These are phyloP conservation scores for Brassica hybrid DNA, from an alignment of 441 rosid species.

Conservation along the genomic window DNA sequence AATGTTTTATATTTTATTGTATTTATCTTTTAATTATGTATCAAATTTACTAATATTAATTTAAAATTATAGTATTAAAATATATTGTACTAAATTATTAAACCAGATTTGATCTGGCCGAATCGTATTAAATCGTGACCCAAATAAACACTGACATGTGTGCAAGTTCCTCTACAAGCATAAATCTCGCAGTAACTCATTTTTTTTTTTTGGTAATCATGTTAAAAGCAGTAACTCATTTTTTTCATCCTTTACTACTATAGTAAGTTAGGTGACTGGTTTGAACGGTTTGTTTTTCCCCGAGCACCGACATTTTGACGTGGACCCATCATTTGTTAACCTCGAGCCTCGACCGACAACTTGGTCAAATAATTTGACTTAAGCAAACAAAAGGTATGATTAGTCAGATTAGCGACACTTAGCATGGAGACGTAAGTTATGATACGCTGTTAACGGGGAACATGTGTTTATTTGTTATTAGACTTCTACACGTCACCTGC, in stretches of 20 bases:
- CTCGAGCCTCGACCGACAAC: slow-evolving; percentile 38
- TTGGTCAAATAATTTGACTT: slow-evolving; percentile 41
- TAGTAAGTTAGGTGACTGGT: slow-evolving; percentile 23
- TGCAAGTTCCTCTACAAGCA: slow-evolving; percentile 38
- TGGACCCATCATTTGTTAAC: slow-evolving; percentile 21
- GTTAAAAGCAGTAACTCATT: slow-evolving; percentile 26
- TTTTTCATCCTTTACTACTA: background rate
- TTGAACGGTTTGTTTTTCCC: slow-evolving; percentile 27
- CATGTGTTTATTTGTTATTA: too few relatives aligned
- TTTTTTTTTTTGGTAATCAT: too few relatives aligned
- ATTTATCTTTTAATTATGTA: too few relatives aligned
- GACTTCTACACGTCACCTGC: too few relatives aligned
- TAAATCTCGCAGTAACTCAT: slow-evolving; percentile 33
- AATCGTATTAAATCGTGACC: too few relatives aligned
- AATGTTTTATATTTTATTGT: too few relatives aligned
- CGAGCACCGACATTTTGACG: slow-evolving; percentile 43
- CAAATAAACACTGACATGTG: slow-evolving; percentile 30
- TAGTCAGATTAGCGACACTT: slow-evolving; percentile 16
- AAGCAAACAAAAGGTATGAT: slow-evolving; percentile 20
- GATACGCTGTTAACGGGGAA: too few relatives aligned
- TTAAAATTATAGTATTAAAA: too few relatives aligned
- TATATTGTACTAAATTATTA: too few relatives aligned
- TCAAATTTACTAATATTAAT: too few relatives aligned
- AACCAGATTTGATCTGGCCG: too few relatives aligned
- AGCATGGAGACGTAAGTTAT: background rate